phyloP scores from a whole-genome alignment of 2,329 filamentous ascomycete genomes.

The Beauveria brongniartii region DNA sequence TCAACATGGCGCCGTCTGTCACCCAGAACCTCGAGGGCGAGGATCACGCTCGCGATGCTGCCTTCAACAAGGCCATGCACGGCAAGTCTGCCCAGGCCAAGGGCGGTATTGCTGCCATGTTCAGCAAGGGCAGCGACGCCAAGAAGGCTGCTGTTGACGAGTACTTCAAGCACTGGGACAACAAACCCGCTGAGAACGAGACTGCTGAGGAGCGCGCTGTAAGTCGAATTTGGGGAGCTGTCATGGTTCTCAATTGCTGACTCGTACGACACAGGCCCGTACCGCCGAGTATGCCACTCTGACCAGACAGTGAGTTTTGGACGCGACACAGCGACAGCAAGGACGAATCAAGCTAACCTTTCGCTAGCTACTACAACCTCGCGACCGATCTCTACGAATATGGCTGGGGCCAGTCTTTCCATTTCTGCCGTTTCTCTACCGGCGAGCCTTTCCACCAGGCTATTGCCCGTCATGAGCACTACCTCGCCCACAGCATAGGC shows the following conservation, averaged over 20 bases:
- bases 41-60: conserved; percentile 77
- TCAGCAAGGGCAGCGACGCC: conserved; percentile 67
- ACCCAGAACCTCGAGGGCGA: conserved; percentile 61
- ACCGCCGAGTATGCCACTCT: conserved; percentile 86
- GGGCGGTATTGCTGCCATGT: conserved; percentile 74
- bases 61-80: conserved; percentile 85
- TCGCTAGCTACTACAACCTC: conserved; percentile 79
- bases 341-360: conserved; percentile 10
- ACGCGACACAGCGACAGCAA: background rate
- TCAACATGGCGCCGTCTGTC: conserved; percentile 38
- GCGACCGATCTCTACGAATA: conserved; percentile 97
- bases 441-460: conserved; percentile 85
- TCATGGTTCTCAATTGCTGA: conserved; percentile 13
- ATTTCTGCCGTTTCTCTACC: conserved; percentile 89
- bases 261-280: conserved; percentile 47
- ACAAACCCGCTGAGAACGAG: conserved; percentile 70
- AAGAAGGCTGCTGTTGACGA: conserved; percentile 79
- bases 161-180: conserved; percentile 96
- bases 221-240: conserved; percentile 21
- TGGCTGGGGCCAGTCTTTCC: conserved; percentile 92
- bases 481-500: conserved; percentile 82
- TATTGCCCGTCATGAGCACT: conserved; percentile 95
- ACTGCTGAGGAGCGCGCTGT: conserved; percentile 76
- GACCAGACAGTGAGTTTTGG: conserved; percentile 69
- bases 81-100: conserved; percentile 58